Conservation (phyloP, 179 eudicot genomes). For the Gypsophila paniculata region DNA sequence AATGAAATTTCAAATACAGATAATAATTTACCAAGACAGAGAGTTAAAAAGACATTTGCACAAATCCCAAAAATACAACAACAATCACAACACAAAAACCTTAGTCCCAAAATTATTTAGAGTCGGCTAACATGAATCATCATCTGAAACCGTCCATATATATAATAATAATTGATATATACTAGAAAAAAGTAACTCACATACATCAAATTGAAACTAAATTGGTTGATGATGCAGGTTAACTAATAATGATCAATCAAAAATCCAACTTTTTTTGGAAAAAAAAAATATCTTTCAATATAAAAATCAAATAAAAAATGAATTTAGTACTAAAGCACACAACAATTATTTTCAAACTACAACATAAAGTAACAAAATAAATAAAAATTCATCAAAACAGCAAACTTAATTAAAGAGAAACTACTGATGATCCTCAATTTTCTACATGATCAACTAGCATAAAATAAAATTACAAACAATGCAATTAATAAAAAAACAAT, state of each 20-base stretch:
- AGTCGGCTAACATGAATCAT: no score
- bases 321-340: background rate
- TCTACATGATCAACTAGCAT: conserved; percentile 21
- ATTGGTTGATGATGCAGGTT: background rate
- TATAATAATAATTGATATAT: no score
- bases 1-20: no score
- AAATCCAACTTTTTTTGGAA: background rate
- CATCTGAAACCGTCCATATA: no score
- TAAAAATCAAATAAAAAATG: conserved; percentile 2
- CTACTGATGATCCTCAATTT: conserved; percentile 17
- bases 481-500: conserved; percentile 10
- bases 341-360: conserved; percentile 7
- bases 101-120: background rate
- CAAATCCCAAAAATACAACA: background rate
- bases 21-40: no score
- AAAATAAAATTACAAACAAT: background rate
- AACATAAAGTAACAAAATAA: conserved; percentile 12
- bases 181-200: background rate
- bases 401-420: conserved; percentile 16
- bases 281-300: conserved; percentile 3
- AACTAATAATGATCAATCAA: background rate
- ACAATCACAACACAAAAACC: background rate
- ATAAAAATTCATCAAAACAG: conserved; percentile 3
- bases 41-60: background rate
- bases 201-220: conserved; percentile 16